Evolutionary conservation across 495 filamentous ascomycete genomes (phyloP).

Genomic region (Hyaloscypha bicolor): DNA sequence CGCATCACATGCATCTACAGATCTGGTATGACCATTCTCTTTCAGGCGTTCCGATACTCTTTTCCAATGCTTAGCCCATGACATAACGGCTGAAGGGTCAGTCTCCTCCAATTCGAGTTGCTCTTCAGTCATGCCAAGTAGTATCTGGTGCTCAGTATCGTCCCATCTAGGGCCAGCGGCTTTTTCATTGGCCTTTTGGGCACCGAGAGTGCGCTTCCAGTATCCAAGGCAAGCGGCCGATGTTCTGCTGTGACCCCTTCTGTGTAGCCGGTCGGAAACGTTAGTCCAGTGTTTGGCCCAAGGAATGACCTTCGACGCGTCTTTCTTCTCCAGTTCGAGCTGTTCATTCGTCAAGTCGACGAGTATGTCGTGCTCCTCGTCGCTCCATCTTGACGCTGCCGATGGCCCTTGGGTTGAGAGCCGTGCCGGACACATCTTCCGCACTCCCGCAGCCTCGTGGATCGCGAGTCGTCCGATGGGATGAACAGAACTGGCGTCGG

Average conservation of each 20-base stretch:
- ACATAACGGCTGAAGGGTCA: constrained; percentile 5
- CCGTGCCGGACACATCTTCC: constrained; percentile 8
- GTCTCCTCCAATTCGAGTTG: constrained; percentile 12
- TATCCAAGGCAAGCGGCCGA: constrained; percentile 2
- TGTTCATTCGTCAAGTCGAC: constrained; percentile 14
- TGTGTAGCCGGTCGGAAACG: constrained; percentile 1
- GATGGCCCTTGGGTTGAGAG: neutral
- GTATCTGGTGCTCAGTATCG: constrained; percentile 16
- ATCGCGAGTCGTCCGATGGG: neutral
- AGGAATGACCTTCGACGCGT: constrained; percentile 11
- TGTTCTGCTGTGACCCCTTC: constrained; percentile 7
- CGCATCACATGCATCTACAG: constrained; percentile 9
- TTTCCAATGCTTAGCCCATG: constrained; percentile 18
- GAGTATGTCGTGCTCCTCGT: constrained; percentile 19
- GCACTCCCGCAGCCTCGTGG: neutral
- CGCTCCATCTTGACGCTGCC: constrained; percentile 12
- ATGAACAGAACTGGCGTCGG: neutral
- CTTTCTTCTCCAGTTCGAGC: constrained; percentile 13
- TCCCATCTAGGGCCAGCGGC: constrained; percentile 20
- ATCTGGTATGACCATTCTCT: constrained; percentile 10
- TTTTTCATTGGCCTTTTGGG: constrained; percentile 5
- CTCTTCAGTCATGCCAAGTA: constrained; percentile 17
- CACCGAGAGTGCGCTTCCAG: constrained; percentile 15
- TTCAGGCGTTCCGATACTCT: constrained; percentile 14
- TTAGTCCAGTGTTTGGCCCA: constrained; percentile 12